Conservation (phyloP, 352 stramenopile species). For the Phytophthora sansomeana region DNA sequence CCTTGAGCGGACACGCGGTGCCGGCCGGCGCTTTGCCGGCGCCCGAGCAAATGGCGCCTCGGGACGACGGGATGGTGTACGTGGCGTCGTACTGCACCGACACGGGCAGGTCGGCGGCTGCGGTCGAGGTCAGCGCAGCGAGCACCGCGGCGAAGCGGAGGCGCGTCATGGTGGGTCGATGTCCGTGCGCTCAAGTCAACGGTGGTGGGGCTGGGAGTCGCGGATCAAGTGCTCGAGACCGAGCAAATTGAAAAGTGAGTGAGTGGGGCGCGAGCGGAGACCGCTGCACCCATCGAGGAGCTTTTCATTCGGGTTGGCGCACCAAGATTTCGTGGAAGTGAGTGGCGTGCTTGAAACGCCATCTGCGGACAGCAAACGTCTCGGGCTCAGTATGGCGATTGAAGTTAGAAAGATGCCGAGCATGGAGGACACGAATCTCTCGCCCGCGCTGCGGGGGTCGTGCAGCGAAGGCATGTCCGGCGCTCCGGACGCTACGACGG, state of each 20-base stretch:
- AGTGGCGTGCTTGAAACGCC: constrained; percentile 18
- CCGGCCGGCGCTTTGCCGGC: constrained; percentile 41
- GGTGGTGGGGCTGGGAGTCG: constrained; percentile 12
- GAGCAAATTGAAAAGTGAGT: constrained; percentile 38
- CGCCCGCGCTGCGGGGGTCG: background rate
- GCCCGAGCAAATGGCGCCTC: constrained; percentile 55
- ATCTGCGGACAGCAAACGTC: constrained; percentile 1
- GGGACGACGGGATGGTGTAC: constrained; percentile 50
- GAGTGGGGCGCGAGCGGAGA: no score
- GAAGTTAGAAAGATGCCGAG: constrained; percentile 1
- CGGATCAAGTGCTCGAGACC: constrained; percentile 22
- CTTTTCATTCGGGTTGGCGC: background rate
- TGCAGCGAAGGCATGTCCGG: background rate
- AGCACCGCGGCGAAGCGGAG: constrained; percentile 14
- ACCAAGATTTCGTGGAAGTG: background rate
- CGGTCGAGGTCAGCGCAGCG: constrained; percentile 6
- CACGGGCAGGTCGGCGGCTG: constrained; percentile 32
- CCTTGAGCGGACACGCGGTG: constrained; percentile 56
- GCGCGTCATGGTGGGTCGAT: constrained; percentile 2
- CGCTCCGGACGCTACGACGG: background rate
- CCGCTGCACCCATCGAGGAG: no score
- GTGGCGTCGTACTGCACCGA: constrained; percentile 69
- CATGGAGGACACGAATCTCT: no score
- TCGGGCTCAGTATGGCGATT: no score
- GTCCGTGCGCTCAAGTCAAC: constrained; percentile 5